Base-by-base conservation (phyloP, 2,329 filamentous ascomycete genomes). In the Colletotrichum simmondsii region DNA sequence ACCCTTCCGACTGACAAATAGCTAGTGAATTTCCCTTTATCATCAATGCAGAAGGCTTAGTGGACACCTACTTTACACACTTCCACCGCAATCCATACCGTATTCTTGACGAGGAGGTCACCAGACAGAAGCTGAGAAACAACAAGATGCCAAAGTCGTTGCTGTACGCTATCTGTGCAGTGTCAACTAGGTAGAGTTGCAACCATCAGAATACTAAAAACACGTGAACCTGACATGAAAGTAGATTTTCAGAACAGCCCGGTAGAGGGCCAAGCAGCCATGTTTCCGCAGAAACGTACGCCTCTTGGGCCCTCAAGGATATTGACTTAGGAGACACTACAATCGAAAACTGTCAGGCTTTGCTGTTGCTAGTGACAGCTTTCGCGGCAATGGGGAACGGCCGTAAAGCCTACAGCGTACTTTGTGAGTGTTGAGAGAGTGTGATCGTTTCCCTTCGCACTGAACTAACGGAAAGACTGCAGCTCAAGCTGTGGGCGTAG, bases 1-100 rank as follows among this genome's bases (percentile, higher is more conserved):
- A 19, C 2, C 46, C 42, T 2, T 10, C 12, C 19, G 14, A 35
- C 37, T 60, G 10, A 69, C 28, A 19, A 22, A 14, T 4, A 12
- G 4, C 7, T n/a, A 72, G 65, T 2, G 54, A 70, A 2, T 35
- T 69, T 42, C 67, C 69, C 2, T 19, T 54, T 5, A 59, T 57
- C 12, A 58, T 72, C 32, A 70, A 72, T 11, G 60, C 65, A 26
- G 70, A 72, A 14, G 70, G 70, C 4, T 37, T 70, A 3, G 32
- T 72, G 6, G 66, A 72, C 11, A n/a, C 64, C 10, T 72, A 72
- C 16, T 72, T 72, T 66, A 70, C 26, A 7, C 35, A 70, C 12
- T 70, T 70, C 7, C 65, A 72, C 35, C 32, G 54, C 5, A 72
- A 70, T 14, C 65, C 70, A 1, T 72, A 72, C 11, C 53, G 69